These are phyloP conservation scores for Boletus pseudo-olivaceus DNA, from an alignment of 768 basidiomycete genomes.

Conservation along the genomic window DNA sequence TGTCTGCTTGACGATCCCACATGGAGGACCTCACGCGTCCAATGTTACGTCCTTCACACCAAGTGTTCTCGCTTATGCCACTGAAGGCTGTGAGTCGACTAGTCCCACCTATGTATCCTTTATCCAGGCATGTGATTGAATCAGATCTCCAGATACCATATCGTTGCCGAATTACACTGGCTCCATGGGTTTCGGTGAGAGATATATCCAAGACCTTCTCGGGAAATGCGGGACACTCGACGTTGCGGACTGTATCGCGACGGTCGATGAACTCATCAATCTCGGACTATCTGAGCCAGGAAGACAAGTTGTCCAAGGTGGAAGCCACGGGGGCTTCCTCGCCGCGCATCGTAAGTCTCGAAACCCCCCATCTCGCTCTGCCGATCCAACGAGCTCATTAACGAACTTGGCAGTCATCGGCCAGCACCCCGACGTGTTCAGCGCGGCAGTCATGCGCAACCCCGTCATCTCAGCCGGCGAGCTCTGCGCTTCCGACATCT, in stretches of 20 bases:
- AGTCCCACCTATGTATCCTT: neutral
- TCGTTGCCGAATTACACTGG: slow-evolving; percentile 47
- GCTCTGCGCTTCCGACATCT: slow-evolving; percentile 56
- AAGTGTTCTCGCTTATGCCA: slow-evolving; percentile 40
- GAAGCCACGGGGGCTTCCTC: slow-evolving; percentile 71
- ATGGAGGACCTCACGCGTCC: slow-evolving; percentile 62
- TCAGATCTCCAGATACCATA: slow-evolving; percentile 43
- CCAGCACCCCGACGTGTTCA: slow-evolving; percentile 57
- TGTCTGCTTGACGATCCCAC: slow-evolving; percentile 51
- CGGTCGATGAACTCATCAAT: slow-evolving; percentile 42
- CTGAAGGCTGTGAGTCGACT: slow-evolving; percentile 56
- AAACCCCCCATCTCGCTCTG: neutral
- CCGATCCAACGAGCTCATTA: neutral
- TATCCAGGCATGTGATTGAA: neutral
- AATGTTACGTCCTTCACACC: slow-evolving; percentile 48
- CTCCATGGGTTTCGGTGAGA: slow-evolving; percentile 62
- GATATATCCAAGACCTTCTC: slow-evolving; percentile 41
- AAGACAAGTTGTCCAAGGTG: slow-evolving; percentile 43
- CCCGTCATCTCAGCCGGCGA: slow-evolving; percentile 65
- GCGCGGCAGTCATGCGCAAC: slow-evolving; percentile 61
- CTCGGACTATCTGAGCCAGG: slow-evolving; percentile 37
- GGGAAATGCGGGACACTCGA: slow-evolving; percentile 55
- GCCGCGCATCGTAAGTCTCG: slow-evolving; percentile 49
- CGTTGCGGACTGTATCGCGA: slow-evolving; percentile 59
- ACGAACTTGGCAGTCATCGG: slow-evolving; percentile 48